Conservation (phyloP, 192 early-diverging fungal species). For the Fimicolochytrium jonesii region DNA sequence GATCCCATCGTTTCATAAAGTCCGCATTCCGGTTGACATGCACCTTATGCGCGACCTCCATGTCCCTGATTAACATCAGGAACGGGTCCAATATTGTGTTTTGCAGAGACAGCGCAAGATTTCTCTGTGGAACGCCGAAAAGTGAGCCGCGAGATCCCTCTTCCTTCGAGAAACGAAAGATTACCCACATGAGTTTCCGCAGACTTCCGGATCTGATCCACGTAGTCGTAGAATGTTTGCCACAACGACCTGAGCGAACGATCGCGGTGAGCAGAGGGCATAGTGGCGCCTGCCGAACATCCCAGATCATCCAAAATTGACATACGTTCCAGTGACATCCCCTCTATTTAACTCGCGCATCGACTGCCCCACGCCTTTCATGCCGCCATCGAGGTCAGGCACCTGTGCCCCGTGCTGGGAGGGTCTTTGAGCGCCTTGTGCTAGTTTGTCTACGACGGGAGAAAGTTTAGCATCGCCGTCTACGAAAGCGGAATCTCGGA, state of each 20-base stretch:
- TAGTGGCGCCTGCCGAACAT: no score
- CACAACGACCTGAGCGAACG: conserved; percentile 37
- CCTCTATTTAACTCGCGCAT: no score
- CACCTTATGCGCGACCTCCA: conserved; percentile 34
- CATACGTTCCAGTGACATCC: no score
- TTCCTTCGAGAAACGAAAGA: background rate
- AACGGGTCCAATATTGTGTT: conserved; percentile 37
- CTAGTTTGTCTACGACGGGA: background rate
- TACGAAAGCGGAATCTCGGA: background rate
- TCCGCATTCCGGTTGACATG: no score
- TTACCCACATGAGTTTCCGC: conserved; percentile 36
- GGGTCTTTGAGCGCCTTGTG: background rate
- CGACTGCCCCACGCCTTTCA: no score
- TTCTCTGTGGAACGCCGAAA: conserved; percentile 9
- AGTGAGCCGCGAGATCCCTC: background rate
- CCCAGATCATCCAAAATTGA: no score
- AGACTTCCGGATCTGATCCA: conserved; percentile 26
- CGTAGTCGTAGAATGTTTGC: conserved; percentile 28
- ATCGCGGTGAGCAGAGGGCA: no score
- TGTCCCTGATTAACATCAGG: conserved; percentile 31
- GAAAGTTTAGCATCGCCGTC: background rate
- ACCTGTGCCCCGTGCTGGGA: no score
- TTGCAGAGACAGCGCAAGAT: conserved; percentile 31
- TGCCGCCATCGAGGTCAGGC: background rate
- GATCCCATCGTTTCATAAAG: no score